These are phyloP conservation scores for Malassezia psittaci DNA, from an alignment of 1,284 basidiomycete species.

Conservation along the genomic window DNA sequence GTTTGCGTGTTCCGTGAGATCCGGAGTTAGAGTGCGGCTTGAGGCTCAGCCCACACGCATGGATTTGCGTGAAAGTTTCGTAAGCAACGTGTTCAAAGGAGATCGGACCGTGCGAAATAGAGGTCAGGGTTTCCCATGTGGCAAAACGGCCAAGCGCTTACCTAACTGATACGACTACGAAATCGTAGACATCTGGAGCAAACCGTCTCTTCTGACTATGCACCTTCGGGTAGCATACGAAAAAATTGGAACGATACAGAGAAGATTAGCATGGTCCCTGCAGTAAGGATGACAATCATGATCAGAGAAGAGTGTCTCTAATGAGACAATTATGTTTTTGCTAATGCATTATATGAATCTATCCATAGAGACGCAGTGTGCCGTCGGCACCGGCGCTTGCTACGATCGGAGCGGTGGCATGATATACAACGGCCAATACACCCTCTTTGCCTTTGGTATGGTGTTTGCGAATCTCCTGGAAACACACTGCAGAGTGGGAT, in stretches of 20 bases:
- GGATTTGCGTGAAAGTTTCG: not conserved
- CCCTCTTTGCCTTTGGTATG: conserved; percentile 81
- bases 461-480: conserved; percentile 73
- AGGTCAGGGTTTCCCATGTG: too few relatives aligned
- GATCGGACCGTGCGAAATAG: too few relatives aligned
- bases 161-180: not conserved
- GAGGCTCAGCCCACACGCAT: too few relatives aligned
- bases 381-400: conserved; percentile 89
- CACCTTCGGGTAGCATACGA: conserved; percentile 26
- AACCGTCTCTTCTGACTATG: not conserved
- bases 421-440: conserved; percentile 74
- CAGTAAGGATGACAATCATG: conserved; percentile 44
- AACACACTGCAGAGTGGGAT: conserved; percentile 53
- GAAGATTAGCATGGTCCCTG: conserved; percentile 50
- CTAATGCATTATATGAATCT: not conserved
- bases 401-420: conserved; percentile 72
- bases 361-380: conserved; percentile 67
- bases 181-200: too few relatives aligned
- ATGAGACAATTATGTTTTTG: conserved; percentile 21
- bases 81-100: not conserved
- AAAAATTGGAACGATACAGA: conserved; percentile 49
- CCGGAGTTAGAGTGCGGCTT: too few relatives aligned
- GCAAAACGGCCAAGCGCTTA: not conserved
- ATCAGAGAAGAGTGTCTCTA: conserved; percentile 22
- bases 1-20: too few relatives aligned